Base-by-base conservation (phyloP, 805 yeast species). In the Barnettozyma pratensis region DNA sequence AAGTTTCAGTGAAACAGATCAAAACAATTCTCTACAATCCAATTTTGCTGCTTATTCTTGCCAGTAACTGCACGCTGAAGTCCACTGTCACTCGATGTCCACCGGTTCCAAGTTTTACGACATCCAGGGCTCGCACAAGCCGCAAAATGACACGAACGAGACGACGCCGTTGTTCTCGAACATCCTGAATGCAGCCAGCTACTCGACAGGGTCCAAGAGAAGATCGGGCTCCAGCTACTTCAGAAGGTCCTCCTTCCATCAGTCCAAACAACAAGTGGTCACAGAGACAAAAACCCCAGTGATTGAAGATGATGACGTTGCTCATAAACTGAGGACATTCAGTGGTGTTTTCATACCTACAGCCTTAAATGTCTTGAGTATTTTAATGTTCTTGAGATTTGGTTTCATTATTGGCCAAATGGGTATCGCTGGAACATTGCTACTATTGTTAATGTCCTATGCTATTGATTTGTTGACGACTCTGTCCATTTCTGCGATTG, bases 321-420 rank as follows among this genome's bases (percentile, higher is more conserved):
- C 66, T 30, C 51, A 61, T 41, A 91, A 91, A 59, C 69, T 91
- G 44, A 89, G 83, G 39, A 92, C 97, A 0, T 81, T 84, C 52
- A 84, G 81, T 50, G 98, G 97, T 12, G 97, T 91, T 2, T 91
- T 95, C 61, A 76, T 94, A 12, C 99, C 99, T 9, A 94, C 98
- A 0, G 80, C 96, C 0, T 72, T 94, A 38, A 94, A 94, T 66
- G 97, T 94, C 40, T 73, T 94, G 31, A 90, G 97, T 3, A 94
- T 94, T 59, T 76, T 94, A 64, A 90, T 94, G 96, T 94, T 92
- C 63, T 73, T 94, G 56, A 79, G 99, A 54, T 94, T 94, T 64
- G 99, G 99, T 6, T 94, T 91, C 68, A 85, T 94, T 35, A 74
- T 94, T 34, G 99, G 99, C 8, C 97, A 94, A 62, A 82, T 92